These are phyloP conservation scores for Urochloa ruziziensis DNA, from an alignment of 176 grass and related monocot species.

Conservation along the genomic window DNA sequence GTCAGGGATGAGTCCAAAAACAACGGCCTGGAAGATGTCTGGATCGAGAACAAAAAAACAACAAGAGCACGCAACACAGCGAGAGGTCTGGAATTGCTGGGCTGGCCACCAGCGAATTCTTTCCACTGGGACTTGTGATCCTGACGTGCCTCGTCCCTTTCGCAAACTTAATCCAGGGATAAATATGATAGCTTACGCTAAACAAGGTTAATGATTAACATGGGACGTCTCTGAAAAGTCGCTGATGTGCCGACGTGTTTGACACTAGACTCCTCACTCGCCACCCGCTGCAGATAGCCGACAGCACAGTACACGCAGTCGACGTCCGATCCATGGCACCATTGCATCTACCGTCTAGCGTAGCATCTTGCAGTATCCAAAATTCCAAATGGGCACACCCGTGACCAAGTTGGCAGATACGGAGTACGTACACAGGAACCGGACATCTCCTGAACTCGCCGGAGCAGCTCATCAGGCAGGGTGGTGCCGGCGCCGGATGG, in stretches of 20 bases:
- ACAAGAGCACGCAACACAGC: not conserved
- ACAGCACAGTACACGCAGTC: not conserved
- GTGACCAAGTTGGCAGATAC: not conserved
- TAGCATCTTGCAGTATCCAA: not conserved
- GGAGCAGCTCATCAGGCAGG: not conserved
- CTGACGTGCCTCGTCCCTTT: not conserved
- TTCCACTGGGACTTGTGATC: not conserved
- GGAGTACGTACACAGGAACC: too few relatives aligned
- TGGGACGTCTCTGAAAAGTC: not conserved
- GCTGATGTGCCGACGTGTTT: not conserved
- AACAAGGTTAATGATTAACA: not conserved
- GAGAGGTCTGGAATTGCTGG: not conserved
- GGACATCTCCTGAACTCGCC: not conserved
- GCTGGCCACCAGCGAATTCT: constrained; percentile 9
- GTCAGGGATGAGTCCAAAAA: constrained; percentile 27
- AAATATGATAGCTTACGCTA: not conserved
- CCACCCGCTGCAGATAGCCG: not conserved
- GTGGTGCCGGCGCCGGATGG: too few relatives aligned
- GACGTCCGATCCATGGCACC: not conserved
- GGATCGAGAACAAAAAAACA: not conserved
- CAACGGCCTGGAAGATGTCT: constrained; percentile 28
- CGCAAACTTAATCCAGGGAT: not conserved
- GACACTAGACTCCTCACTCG: too few relatives aligned
- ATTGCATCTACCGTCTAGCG: not conserved
- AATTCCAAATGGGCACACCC: not conserved